Base-by-base conservation (phyloP, 1,139 yeast species). In the Candida buenavistaensis region DNA sequence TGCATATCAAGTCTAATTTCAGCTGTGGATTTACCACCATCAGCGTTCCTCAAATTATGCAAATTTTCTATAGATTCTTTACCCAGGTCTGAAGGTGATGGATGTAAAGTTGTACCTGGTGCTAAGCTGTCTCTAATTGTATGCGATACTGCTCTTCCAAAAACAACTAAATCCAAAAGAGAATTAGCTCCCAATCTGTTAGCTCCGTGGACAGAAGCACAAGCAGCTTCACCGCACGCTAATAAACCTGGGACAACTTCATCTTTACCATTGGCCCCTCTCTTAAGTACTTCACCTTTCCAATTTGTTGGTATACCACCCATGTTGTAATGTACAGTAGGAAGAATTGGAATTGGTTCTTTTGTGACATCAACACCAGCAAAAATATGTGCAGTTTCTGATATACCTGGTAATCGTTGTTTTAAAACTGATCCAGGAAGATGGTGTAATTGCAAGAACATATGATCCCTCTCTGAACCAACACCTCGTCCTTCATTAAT, bases 291-390 rank as follows among this genome's bases (percentile, higher is more conserved):
- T 71, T 92, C 97, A 72, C 97, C 97, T 50, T 84, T 85, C 86
- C 88, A 92, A 64, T 84, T 87, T 51, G 98, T 92, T 62, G 97
- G 98, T 50, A 92, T 86, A 80, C 98, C 98, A 66, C 98, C 98
- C 98, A 92, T 92, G 69, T 92, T 92, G 77, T 92, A 92, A 69
- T 92, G 98, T 46, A 92, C 98, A 46, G 98, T 92, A 52, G 98
- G 98, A 56, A 92, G 69, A 53, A 92, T 90, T 53, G 98, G 98
- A 61, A 92, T 92, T 56, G 98, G 98, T 72, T 92, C 97, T 76
- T 92, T 92, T 46, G 98, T 92, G 49, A 92, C 97, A 66, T 92
- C 98, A 49, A 92, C 97, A 73, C 98, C 98, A 35, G 98, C 97
- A 57, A 92, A 92, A 65, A 92, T 90, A 49, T 89, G 86, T 28